A percentile compares a stretch with the other conserved stretches of the same genome.
Conservation (phyloP, 2,329 filamentous ascomycete genomes). For the Fusarium pseudonygamai region DNA sequence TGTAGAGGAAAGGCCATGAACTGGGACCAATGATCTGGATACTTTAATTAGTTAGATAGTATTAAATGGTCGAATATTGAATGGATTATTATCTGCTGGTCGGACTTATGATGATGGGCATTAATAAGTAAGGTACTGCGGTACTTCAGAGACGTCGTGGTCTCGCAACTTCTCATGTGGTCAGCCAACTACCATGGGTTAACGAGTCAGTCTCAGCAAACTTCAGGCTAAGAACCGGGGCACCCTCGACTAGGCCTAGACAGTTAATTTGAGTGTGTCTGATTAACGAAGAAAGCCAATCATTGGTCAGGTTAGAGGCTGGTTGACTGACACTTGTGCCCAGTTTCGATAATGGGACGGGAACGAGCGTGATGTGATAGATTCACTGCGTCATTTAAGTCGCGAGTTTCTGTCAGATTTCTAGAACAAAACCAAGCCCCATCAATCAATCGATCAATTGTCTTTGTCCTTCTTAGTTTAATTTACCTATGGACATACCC, state of each 20-base stretch:
- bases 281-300: slow-evolving; percentile 1
- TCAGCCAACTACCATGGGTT: slow-evolving; percentile 14
- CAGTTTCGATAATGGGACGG: slow-evolving; percentile 7
- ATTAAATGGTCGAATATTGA: neutral
- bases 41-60: neutral
- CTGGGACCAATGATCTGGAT: neutral
- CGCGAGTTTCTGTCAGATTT: neutral
- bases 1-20: neutral
- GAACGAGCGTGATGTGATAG: slow-evolving; percentile 3
- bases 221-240: slow-evolving; percentile 13
- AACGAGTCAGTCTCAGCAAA: slow-evolving; percentile 25
- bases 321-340: slow-evolving; percentile 23
- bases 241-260: slow-evolving; percentile 23
- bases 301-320: slow-evolving; percentile 15
- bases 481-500: neutral
- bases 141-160: neutral
- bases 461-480: neutral
- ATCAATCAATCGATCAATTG: neutral
- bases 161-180: neutral
- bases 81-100: neutral
- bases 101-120: neutral
- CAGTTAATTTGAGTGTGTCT: neutral
- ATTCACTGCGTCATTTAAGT: slow-evolving; percentile 21
- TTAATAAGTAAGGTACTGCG: neutral
- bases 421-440: slow-evolving; percentile 15